phyloP scores from a whole-genome alignment of 176 grass and related monocot genomes.

The Ampelocalamus luodianensis region DNA sequence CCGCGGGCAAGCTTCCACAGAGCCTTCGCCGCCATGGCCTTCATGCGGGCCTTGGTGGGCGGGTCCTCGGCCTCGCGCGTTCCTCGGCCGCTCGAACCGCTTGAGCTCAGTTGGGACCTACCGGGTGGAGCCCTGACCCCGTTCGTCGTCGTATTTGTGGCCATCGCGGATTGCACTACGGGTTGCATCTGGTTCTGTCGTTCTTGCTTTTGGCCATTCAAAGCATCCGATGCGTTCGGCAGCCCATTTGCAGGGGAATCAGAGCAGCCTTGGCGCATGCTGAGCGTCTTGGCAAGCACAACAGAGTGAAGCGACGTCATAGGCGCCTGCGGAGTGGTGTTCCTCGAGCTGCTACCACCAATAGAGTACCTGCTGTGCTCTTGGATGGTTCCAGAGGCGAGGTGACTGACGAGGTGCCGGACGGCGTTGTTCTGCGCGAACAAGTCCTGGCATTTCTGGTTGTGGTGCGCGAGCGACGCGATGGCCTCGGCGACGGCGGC shows the following conservation, averaged over 20 bases:
- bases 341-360: not conserved
- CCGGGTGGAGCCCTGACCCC: not conserved
- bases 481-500: constrained; percentile 72
- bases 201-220: not conserved
- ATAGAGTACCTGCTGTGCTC: constrained; percentile 85
- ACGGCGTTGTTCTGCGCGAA: constrained; percentile 73
- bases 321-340: not conserved
- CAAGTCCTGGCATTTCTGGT: constrained; percentile 65
- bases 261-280: constrained; percentile 29
- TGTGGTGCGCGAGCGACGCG: constrained; percentile 60
- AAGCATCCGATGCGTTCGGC: not conserved
- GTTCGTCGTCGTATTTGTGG: constrained; percentile 40
- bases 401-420: constrained; percentile 73
- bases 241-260: constrained; percentile 16
- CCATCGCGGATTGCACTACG: constrained; percentile 65
- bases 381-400: constrained; percentile 79
- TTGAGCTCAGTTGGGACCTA: constrained; percentile 31
- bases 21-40: constrained; percentile 93
- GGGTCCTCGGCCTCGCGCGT: constrained; percentile 61
- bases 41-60: constrained; percentile 64
- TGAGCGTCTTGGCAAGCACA: constrained; percentile 56
- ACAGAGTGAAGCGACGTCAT: constrained; percentile 66
- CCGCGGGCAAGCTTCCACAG: constrained; percentile 70
- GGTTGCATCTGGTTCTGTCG: constrained; percentile 62
- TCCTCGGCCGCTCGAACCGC: constrained; percentile 42